Percentiles rank a stretch among this genome's conserved stretches.
Conservation (phyloP, 108 stramenopile genomes). For the Fistulifera pelliculosa region DNA sequence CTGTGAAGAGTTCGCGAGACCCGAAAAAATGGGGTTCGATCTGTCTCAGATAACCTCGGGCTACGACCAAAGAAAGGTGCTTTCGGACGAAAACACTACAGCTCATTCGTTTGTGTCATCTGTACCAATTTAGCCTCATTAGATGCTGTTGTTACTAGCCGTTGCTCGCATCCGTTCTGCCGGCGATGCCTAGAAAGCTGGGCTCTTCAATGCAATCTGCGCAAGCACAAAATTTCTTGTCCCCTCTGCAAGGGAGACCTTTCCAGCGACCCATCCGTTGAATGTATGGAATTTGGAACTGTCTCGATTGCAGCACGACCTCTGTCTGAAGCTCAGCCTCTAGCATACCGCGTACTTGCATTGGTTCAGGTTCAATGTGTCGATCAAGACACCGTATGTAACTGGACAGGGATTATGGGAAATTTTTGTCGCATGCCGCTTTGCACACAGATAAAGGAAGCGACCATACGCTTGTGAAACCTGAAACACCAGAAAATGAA, state of each 20-base stretch:
- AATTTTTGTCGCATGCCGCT: constrained; percentile 32
- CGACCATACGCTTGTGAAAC: not conserved
- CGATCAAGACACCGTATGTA: constrained; percentile 19
- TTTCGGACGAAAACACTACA: constrained; percentile 33
- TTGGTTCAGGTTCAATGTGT: constrained; percentile 25
- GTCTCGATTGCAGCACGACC: constrained; percentile 1
- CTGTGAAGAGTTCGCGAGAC: no score
- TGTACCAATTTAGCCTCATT: constrained; percentile 20
- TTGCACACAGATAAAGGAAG: not conserved
- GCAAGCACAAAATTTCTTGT: not conserved
- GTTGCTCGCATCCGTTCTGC: constrained; percentile 28
- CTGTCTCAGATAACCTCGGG: constrained; percentile 7
- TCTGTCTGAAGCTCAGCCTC: constrained; percentile 18
- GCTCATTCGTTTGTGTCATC: constrained; percentile 30
- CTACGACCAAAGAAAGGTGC: constrained; percentile 6
- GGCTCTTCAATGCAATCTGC: constrained; percentile 1
- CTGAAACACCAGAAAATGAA: no score
- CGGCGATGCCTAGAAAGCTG: constrained; percentile 17
- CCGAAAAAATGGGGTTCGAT: constrained; percentile 39
- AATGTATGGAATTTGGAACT: no score
- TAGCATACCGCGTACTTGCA: constrained; percentile 21
- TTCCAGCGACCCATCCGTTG: no score
- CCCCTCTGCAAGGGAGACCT: not conserved
- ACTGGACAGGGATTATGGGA: constrained; percentile 15
- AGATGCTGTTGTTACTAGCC: constrained; percentile 31